Conservation (phyloP, 257 asterid species). For the Osmanthus fragrans region DNA sequence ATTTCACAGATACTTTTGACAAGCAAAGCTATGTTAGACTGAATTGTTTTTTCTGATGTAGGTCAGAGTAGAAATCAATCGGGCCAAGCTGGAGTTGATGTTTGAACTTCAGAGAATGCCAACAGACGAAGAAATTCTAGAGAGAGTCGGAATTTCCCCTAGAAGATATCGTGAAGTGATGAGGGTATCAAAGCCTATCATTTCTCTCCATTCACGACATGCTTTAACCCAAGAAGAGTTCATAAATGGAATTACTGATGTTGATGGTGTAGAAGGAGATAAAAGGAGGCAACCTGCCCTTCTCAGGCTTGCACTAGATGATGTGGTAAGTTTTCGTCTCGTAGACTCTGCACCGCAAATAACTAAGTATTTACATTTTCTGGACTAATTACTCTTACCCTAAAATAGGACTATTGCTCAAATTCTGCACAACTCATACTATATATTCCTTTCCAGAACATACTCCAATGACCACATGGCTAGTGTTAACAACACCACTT, state of each 20-base stretch:
- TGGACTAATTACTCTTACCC: neutral
- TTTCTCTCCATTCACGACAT: slow-evolving; percentile 72
- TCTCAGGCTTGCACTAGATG: slow-evolving; percentile 92
- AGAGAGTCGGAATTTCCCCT: slow-evolving; percentile 63
- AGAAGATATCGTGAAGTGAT: slow-evolving; percentile 78
- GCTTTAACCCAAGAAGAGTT: slow-evolving; percentile 72
- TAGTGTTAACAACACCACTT: no score
- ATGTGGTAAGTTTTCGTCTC: slow-evolving; percentile 60
- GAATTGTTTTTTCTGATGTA: slow-evolving; percentile 28
- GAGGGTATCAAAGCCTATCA: slow-evolving; percentile 67
- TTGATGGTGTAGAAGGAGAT: slow-evolving; percentile 70
- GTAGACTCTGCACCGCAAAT: neutral
- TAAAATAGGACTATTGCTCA: neutral
- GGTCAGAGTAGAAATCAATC: slow-evolving; percentile 75
- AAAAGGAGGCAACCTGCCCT: slow-evolving; percentile 77
- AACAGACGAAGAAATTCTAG: slow-evolving; percentile 59
- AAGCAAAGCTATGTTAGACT: neutral
- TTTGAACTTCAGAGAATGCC: slow-evolving; percentile 74
- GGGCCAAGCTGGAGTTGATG: slow-evolving; percentile 58
- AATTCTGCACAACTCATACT: neutral
- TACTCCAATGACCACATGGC: no score
- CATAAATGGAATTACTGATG: slow-evolving; percentile 70
- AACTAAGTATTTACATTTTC: neutral
- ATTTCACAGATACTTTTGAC: neutral
- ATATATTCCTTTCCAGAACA: no score